Evolutionary conservation across 257 asterid genomes (phyloP), one percentile per base, ranked within the genome.

Genomic region (Fraxinus anomala): DNA sequence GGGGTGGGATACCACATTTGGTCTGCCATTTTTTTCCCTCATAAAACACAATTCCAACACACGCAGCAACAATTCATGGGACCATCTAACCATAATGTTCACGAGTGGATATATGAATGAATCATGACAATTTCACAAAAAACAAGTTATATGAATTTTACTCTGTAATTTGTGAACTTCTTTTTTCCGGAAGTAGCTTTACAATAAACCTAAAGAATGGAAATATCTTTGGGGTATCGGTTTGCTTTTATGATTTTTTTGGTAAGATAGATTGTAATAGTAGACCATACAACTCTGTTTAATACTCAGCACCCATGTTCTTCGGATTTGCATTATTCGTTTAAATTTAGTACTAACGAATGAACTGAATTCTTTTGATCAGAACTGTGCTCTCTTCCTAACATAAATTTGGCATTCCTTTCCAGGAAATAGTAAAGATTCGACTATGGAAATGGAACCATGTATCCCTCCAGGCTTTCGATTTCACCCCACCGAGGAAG

Each of bases 401-500:
- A 51, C 61, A 17, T 51, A 19, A 7, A 37, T 42, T 42, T 42
- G 4, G 11, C 26, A 54, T 23, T 26, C 19, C 34, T 63, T 13
- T 24, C 21, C 33, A 26, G 34, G 34, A 3, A 8, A 19, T 23
- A 23, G 30, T 26, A 14, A 0, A 26, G 69, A 63, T 80, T 37
- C 73, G 44, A 34, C 63, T 33, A 85, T 90, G 92, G 92, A 90
- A 28, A 81, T 88, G 87, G 96, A 92, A 80, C 81, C 94, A 8
- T 85, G 92, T 65, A 92, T 94, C 13, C 98, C 98, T 14, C 97
- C 98, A 6, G 97, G 98, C 23, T 94, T 94, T 73, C 89, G 98
- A 40, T 94, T 94, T 79, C 98, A 94, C 65, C 97, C 98, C 2
- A 94, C 98, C 0, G 98, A 94, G 31, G 98, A 94, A 86, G 98